Percentiles rank a stretch among this genome's conserved stretches.
Conservation (phyloP, 345 rosid genomes). For the Citrus unshiu region DNA sequence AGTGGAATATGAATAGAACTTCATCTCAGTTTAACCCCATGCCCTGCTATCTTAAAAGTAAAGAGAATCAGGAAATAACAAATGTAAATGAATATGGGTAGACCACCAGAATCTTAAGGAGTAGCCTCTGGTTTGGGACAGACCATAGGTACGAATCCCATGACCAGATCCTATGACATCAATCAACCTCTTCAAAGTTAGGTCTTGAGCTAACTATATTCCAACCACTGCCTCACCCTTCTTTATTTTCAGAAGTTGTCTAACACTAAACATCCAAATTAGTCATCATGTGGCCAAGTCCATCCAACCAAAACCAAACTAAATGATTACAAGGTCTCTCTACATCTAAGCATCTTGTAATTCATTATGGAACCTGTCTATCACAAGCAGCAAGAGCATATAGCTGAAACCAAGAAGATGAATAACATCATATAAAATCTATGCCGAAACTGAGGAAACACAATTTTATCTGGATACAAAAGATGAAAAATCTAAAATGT, state of each 20-base stretch:
- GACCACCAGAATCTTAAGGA: neutral
- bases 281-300: neutral
- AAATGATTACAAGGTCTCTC: neutral
- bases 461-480: neutral
- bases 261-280: neutral
- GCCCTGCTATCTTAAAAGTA: neutral
- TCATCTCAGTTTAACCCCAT: neutral
- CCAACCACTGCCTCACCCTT: neutral
- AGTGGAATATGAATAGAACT: neutral
- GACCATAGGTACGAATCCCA: neutral
- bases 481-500: neutral
- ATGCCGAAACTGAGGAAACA: neutral
- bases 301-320: conserved; percentile 1
- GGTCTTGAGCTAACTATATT: neutral
- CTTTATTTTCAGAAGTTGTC: neutral
- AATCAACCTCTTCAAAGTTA: neutral
- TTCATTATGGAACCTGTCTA: conserved; percentile 1
- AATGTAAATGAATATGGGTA: neutral
- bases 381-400: neutral
- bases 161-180: neutral
- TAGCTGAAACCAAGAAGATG: neutral
- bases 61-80: neutral
- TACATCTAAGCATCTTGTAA: neutral
- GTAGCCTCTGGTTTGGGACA: neutral
- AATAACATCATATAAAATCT: neutral